phyloP scores from a whole-genome alignment of 768 basidiomycete species.

The Sporobolomyces pararoseus region DNA sequence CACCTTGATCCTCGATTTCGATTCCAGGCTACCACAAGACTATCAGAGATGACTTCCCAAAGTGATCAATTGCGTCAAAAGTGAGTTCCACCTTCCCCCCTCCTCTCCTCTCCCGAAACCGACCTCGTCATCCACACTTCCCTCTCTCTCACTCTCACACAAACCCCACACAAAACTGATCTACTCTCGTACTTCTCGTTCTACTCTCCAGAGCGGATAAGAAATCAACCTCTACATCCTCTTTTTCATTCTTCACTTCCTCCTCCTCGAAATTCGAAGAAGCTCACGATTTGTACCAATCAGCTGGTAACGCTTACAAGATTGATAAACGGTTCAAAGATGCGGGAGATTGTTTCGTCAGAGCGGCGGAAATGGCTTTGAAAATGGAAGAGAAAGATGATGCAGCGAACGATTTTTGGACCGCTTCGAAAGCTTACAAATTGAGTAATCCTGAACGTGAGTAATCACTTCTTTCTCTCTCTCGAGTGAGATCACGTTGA shows the following conservation, averaged over 20 bases:
- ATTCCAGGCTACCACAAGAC: too few species aligned
- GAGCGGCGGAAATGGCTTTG: slow-evolving; percentile 91
- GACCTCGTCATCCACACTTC: slow-evolving; percentile 1
- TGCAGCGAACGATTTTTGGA: slow-evolving; percentile 98
- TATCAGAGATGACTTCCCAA: slow-evolving; percentile 23
- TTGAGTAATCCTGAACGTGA: slow-evolving; percentile 80
- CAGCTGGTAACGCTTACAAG: slow-evolving; percentile 73
- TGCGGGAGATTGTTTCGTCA: slow-evolving; percentile 84
- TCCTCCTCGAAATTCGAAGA: slow-evolving; percentile 86
- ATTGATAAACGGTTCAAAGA: slow-evolving; percentile 87
- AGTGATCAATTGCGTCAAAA: slow-evolving; percentile 31
- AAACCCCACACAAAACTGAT: too few species aligned
- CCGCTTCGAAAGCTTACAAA: slow-evolving; percentile 94
- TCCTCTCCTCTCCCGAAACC: not conserved
- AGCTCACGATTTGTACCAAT: slow-evolving; percentile 89
- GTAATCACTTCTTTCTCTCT: slow-evolving; percentile 47
- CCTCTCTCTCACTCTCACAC: not conserved
- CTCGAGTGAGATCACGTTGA: not conserved
- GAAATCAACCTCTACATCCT: slow-evolving; percentile 70
- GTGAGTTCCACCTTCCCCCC: slow-evolving; percentile 4
- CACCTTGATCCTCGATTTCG: too few species aligned
- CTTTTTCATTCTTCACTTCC: slow-evolving; percentile 52
- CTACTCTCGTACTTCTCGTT: too few species aligned
- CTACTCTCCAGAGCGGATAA: slow-evolving; percentile 91
- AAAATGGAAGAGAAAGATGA: slow-evolving; percentile 82